Base-by-base conservation (phyloP, 805 yeast genomes). In the Lachancea fermentati region DNA sequence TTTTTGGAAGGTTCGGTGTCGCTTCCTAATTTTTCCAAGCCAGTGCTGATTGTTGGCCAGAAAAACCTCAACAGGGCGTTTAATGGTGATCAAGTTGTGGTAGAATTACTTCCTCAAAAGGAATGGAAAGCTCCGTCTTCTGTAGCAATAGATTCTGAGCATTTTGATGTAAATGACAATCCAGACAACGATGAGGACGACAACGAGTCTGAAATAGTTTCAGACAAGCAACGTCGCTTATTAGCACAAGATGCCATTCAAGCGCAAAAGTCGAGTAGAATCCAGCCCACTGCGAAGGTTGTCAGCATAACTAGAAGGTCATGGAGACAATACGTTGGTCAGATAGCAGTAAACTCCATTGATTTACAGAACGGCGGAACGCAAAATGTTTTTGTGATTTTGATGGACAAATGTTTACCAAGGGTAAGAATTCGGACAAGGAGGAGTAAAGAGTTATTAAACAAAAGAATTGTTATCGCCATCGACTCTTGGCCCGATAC, bases 291-390 rank as follows among this genome's bases (percentile, higher is more conserved):
- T 0, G 97, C 95, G 2, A 77, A 78, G 50, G 84, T 93, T 26
- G 97, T 93, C 9, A 94, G 95, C 19, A 75, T 93, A 18, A 68
- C 80, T 31, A 82, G 86, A 65, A 76, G 99, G 63, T 85, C 91
- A 46, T 93, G 98, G 98, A 76, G 98, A 60, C 79, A 81, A 49
- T 93, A 89, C 57, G 98, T 93, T 29, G 98, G 98, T 11, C 96
- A 89, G 61, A 72, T 93, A 46, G 81, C 91, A 2, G 82, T 87
- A 32, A 73, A 79, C 28, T 81, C 95, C 2, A 82, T 84, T 1
- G 78, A 76, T 38, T 73, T 71, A 35, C 68, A 70, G 37, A 58
- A 63, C 13, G 79, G 82, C 49, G 77, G 94, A 6, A 73, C 85
- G 14, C 81, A 82, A 55, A 76, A 77, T 34, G 91, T 93, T 41